Base-by-base conservation (phyloP, 495 filamentous ascomycete genomes). In the Xylaria acuta region DNA sequence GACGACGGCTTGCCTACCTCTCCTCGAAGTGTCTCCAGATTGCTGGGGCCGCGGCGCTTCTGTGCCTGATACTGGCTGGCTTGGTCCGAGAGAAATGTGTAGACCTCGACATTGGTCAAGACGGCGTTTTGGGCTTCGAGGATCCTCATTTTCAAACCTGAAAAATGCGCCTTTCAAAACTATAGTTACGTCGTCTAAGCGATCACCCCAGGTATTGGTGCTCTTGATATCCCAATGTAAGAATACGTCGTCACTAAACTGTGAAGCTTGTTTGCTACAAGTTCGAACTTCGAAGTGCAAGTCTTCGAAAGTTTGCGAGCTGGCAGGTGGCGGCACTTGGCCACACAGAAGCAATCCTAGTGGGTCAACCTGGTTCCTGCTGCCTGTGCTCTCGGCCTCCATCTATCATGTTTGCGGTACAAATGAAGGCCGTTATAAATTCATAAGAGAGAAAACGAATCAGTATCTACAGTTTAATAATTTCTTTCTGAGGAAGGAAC, bases 51-150 rank as follows among this genome's bases (percentile, higher is more conserved):
- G 41, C 82, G 77, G 34, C 83, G 81, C 54, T 81, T 80, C 38
- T 80, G 72, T 4, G 74, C 59, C 64, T 83, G 80, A 64, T 85
- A 82, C 32, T 79, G 72, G 63, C 76, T 75, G 30, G 75, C 75
- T 72, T 82, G 79, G 54, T 87, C 79, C n/a, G 73, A 69, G 63
- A 87, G 73, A 73, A 84, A 84, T 63, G 81, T 77, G 76, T 85
- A 84, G 59, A 85, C 83, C 74, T 87, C 85, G 72, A 82, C 81
- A 73, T 87, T 87, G 69, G 84, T 80, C 67, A 87, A 68, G 2
- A 85, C 76, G 16, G 82, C 84, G 18, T 78, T 80, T 66, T 87
- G 84, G 1, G 83, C 74, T 73, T 86, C 84, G 59, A 86, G 72
- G 72, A 87, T 81, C 77, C 86, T 87, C 85, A 87, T 87, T 30